phyloP scores from a whole-genome alignment of 768 basidiomycete genomes.

The Suillus hirtellus region DNA sequence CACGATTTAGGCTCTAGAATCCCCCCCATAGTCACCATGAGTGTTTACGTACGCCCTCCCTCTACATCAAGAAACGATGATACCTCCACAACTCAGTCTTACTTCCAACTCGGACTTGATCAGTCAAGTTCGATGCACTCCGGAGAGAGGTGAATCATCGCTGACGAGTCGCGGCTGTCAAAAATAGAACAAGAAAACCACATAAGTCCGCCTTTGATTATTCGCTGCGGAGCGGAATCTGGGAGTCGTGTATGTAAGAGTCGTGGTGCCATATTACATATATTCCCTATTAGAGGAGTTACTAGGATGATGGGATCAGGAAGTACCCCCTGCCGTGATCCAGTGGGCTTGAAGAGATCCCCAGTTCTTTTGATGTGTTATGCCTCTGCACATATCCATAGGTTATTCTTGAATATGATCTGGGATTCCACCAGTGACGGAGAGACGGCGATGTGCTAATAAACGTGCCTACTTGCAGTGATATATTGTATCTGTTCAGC shows the following conservation, averaged over 20 bases:
- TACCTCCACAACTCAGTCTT: background rate
- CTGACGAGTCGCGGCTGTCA: background rate
- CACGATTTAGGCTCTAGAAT: too few species aligned
- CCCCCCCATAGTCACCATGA: background rate
- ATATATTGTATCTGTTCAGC: background rate
- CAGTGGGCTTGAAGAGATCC: background rate
- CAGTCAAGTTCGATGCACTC: background rate
- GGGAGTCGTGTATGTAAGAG: background rate
- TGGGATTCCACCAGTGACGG: background rate
- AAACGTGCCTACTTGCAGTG: background rate
- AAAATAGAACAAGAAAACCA: background rate
- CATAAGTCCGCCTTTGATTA: background rate
- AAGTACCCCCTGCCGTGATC: background rate
- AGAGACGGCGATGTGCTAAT: too few species aligned
- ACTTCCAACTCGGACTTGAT: background rate
- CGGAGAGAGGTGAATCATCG: background rate
- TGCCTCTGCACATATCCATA: too few species aligned
- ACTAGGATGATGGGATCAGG: background rate
- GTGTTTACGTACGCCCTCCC: background rate
- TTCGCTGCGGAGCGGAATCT: background rate
- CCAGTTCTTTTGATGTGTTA: background rate
- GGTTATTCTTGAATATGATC: background rate
- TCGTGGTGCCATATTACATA: background rate
- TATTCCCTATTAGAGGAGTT: background rate
- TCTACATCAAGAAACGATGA: too few species aligned